These are phyloP conservation scores for Diplodia corticola DNA, from an alignment of 2,329 filamentous ascomycete species.

Conservation along the genomic window DNA sequence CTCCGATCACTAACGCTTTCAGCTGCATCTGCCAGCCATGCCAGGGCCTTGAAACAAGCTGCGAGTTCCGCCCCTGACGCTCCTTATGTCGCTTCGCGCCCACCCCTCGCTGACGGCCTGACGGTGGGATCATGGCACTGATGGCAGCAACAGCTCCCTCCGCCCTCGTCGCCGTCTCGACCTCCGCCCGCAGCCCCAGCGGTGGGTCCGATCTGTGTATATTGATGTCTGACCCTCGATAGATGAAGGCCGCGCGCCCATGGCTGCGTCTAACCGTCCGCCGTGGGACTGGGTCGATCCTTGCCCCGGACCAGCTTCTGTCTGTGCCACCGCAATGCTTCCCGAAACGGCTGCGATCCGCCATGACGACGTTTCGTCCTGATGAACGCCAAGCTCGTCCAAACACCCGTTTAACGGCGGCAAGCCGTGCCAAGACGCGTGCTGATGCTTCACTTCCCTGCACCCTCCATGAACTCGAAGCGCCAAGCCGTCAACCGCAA, in stretches of 20 bases:
- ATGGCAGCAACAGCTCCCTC: neutral
- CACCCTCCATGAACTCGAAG: conserved; percentile 1
- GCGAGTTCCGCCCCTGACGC: conserved; percentile 3
- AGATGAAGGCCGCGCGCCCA: neutral
- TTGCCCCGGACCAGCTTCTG: neutral
- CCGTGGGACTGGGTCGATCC: neutral
- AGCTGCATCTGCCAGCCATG: conserved; percentile 1
- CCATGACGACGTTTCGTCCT: conserved; percentile 17
- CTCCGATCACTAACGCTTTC: conserved; percentile 7
- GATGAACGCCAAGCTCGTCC: conserved; percentile 15
- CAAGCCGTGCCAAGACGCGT: conserved; percentile 17
- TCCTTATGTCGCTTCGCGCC: neutral
- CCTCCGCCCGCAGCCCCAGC: neutral
- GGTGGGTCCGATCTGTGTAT: conserved; percentile 4
- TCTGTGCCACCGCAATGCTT: conserved; percentile 2
- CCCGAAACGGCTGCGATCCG: neutral
- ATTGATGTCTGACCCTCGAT: neutral
- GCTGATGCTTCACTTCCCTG: neutral
- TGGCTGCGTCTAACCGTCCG: conserved; percentile 2
- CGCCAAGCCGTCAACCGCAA: neutral
- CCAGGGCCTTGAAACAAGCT: conserved; percentile 16
- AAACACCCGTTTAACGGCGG: conserved; percentile 7
- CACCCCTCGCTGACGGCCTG: neutral
- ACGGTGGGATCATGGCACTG: neutral
- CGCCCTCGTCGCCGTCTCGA: neutral